These are phyloP conservation scores for Trichoderma sp. DNA, from an alignment of 2,329 filamentous ascomycete genomes.

Conservation along the genomic window DNA sequence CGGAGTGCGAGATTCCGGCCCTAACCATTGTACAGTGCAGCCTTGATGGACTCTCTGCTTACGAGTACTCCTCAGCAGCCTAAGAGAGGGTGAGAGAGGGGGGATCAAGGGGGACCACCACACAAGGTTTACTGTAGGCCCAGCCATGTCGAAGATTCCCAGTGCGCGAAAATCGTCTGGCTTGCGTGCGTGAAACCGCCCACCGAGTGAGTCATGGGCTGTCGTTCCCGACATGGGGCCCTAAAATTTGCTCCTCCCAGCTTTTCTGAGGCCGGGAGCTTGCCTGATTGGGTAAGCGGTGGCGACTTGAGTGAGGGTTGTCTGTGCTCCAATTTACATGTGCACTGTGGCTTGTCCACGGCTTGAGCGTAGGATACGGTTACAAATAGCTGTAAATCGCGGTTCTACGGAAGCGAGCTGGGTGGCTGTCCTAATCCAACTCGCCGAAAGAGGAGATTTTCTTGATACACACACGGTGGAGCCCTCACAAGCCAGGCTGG, in stretches of 20 bases:
- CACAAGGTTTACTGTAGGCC: neutral
- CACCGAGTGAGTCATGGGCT: constrained; percentile 33
- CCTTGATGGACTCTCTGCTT: neutral
- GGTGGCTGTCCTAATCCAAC: neutral
- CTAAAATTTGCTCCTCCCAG: constrained; percentile 9
- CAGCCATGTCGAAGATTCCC: neutral
- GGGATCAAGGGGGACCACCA: neutral
- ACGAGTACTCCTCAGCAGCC: neutral
- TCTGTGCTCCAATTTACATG: neutral
- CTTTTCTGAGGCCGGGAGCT: constrained; percentile 27
- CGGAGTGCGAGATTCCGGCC: neutral
- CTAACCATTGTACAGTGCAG: neutral
- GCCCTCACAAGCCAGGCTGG: neutral
- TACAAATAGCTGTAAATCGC: neutral
- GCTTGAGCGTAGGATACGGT: neutral
- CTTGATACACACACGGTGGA: neutral
- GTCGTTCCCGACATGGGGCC: constrained; percentile 15
- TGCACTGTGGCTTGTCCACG: neutral
- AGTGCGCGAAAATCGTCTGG: neutral
- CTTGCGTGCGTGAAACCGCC: neutral
- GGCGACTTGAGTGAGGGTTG: constrained; percentile 23
- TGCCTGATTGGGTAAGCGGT: constrained; percentile 30
- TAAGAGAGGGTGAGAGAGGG: neutral
- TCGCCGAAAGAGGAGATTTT: neutral
- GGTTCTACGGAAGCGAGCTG: neutral